These are phyloP conservation scores for Colletotrichum sp. DNA, from an alignment of 2,329 filamentous ascomycete species.

Conservation along the genomic window DNA sequence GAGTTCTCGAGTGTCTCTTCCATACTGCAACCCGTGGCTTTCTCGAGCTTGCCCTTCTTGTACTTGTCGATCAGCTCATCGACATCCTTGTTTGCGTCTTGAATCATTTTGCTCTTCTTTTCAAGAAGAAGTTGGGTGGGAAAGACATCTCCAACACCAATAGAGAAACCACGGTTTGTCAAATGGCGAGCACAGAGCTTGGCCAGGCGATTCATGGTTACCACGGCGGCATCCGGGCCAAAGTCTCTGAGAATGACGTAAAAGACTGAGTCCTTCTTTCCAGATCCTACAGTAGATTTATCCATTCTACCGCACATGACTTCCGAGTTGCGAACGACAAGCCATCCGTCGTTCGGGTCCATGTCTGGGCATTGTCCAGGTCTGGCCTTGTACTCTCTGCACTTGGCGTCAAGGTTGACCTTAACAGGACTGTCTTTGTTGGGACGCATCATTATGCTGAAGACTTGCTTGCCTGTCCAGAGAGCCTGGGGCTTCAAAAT, in stretches of 20 bases:
- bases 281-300: constrained; percentile 94
- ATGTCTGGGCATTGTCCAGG: constrained; percentile 68
- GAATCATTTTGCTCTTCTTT: constrained; percentile 78
- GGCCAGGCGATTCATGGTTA: constrained; percentile 91
- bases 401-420: constrained; percentile 93
- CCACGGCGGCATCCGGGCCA: constrained; percentile 85
- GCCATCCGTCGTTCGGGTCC: constrained; percentile 86
- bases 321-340: constrained; percentile 94
- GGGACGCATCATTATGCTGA: constrained; percentile 88
- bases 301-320: constrained; percentile 98
- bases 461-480: constrained; percentile 98
- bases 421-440: constrained; percentile 83
- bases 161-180: constrained; percentile 92
- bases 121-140: constrained; percentile 74
- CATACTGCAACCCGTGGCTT: constrained; percentile 87
- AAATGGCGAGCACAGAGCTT: constrained; percentile 89
- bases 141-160: constrained; percentile 94
- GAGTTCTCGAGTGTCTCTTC: constrained; percentile 90
- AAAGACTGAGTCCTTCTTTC: constrained; percentile 97
- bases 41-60: constrained; percentile 80
- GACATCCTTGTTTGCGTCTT: constrained; percentile 79
- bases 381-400: constrained; percentile 76
- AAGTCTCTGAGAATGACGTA: constrained; percentile 97
- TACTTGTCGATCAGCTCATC: constrained; percentile 84
- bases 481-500: constrained; percentile 84